Evolutionary conservation across 2,329 filamentous ascomycete species (phyloP), one percentile per base, ranked within the genome.

Genomic region (Neophaeococcomyces aloes): DNA sequence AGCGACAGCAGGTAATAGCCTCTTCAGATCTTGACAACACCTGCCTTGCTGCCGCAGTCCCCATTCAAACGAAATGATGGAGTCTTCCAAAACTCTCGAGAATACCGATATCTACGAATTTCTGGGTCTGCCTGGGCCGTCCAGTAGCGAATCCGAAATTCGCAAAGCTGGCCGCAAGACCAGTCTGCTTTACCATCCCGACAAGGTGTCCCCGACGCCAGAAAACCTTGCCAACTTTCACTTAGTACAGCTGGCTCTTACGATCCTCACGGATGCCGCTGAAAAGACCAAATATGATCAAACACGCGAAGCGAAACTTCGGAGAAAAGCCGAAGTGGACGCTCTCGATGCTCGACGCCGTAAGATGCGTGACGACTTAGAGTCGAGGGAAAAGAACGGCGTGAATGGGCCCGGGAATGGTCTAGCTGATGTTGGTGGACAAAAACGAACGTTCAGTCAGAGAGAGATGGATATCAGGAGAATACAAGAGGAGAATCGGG

Each of bases 121-220:
- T 19, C 75, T 94, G 69, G 78, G 44, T 70, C 78, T 15, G 72
- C 79, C 14, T 76, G 81, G 0, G 66, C 72, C 15, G n/a, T n/a
- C n/a, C n/a, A n/a, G n/a, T n/a, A n/a, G n/a, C n/a, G 80, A 82
- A 44, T 67, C 77, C n/a, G 82, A 87, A 49, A 81, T 94, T 56
- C 81, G 85, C 51, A 79, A 83, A 53, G 86, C 86, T 34, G 95
- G 89, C 71, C 78, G 86, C 47, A 84, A 85, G 56, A 80, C 81
- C 23, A 86, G 86, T 3, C 71, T 94, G n/a, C 86, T 86, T 58
- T 86, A 88, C 68, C 89, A 96, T 62, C 89, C 89, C 1, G 89
- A 96, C 72, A 94, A 95, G 66, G 80, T 88, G 44, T 76, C 80
- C 50, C 68, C 73, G 29, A 86, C 82, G 3, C 64, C 66, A 4